Base-by-base conservation (phyloP, 352 stramenopile genomes). In the Phytophthora ramorum region DNA sequence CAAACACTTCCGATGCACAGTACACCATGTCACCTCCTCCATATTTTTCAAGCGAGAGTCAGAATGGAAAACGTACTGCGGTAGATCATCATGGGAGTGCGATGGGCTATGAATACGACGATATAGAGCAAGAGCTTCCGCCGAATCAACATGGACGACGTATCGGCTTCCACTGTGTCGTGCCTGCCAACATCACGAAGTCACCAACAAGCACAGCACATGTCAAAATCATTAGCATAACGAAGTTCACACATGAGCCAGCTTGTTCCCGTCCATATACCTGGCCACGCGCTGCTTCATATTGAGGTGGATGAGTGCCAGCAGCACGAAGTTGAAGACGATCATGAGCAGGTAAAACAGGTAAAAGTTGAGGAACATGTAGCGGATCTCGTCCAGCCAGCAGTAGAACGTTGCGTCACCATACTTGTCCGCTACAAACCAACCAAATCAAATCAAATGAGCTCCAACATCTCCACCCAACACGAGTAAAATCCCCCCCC, bases 391-490 rank as follows among this genome's bases (percentile, higher is more conserved):
- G 22, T 73, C 67, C 48, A 96, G 69, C 84, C 84, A 96, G 72
- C 87, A 96, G 66, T 85, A 93, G 70, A 93, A 93, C 41, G 84
- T 94, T 41, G 85, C 79, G 65, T 94, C 81, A 3, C 85, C 85
- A 56, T 91, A 91, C 41, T 80, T 78, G 59, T 87, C 66, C 24
- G 68, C 84, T 85, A 53, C n/a, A 41, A 45, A 50, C 6, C 28
- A 41, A 5, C 64, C 12, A 50, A 43, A 54, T 5, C 8, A 22
- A 37, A 34, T 34, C 17, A 41, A 37, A 5, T 46, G 13, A 65
- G 24, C 32, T 7, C 45, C 60, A 20, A 1, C 38, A 40, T 28
- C 4, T 51, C 22, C 32, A 9, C 30, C 9, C 50, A 24, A 45
- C 16, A 32, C 2, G 35, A 14, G 0, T 47, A 49, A 16, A n/a